phyloP scores from a whole-genome alignment of 2,329 filamentous ascomycete genomes.

The Monosporascus cannonballus region DNA sequence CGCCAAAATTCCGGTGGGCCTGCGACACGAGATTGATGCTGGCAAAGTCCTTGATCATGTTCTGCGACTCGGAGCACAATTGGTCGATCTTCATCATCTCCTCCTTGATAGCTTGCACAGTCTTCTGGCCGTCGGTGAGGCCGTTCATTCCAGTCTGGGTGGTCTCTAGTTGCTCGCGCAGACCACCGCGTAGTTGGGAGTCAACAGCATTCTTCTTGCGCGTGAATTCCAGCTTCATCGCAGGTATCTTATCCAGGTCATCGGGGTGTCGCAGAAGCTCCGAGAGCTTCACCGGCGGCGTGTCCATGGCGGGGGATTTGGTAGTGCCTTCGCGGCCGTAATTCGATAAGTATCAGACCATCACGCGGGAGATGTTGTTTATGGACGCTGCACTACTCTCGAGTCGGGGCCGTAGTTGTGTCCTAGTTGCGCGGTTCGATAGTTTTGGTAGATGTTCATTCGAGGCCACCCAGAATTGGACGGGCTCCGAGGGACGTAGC shows the following conservation, averaged over 20 bases:
- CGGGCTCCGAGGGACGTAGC: neutral
- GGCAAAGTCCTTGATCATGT: conserved; percentile 94
- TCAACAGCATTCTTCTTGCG: conserved; percentile 93
- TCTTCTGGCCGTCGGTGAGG: conserved; percentile 83
- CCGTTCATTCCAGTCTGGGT: conserved; percentile 90
- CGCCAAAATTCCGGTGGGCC: conserved; percentile 93
- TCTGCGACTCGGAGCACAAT: conserved; percentile 93
- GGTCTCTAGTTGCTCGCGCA: conserved; percentile 88
- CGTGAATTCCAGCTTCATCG: conserved; percentile 84
- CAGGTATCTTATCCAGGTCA: conserved; percentile 91
- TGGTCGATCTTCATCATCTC: conserved; percentile 99
- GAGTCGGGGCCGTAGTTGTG: neutral
- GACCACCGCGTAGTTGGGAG: conserved; percentile 77
- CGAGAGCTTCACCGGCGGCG: conserved; percentile 71
- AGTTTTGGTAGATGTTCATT: neutral
- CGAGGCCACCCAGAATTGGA: neutral
- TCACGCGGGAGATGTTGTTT: neutral
- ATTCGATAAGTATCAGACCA: neutral
- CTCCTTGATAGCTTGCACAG: conserved; percentile 88
- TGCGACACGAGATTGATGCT: conserved; percentile 89
- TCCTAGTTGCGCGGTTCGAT: neutral
- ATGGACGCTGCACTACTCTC: neutral
- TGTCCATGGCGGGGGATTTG: conserved; percentile 46
- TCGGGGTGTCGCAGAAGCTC: conserved; percentile 93
- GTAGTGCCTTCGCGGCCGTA: neutral